These are phyloP conservation scores for Fusarium secorum DNA, from an alignment of 2,329 filamentous ascomycete species.

Conservation along the genomic window DNA sequence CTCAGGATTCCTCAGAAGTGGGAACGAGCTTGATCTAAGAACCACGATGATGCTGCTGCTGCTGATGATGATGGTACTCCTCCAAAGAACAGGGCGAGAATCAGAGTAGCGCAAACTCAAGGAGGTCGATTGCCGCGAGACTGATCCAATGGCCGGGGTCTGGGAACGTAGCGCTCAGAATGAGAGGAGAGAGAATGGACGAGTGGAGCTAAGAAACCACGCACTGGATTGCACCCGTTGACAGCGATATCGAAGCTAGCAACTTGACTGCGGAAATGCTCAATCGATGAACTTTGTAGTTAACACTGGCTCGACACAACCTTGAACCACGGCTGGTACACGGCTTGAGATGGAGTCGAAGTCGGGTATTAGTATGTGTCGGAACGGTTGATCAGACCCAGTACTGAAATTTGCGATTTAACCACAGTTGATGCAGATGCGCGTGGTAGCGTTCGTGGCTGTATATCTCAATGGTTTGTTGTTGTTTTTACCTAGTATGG, in stretches of 20 bases:
- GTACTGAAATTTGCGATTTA: background rate
- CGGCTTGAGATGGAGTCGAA: slow-evolving; percentile 31
- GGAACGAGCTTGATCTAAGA: slow-evolving; percentile 26
- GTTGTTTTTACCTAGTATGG: background rate
- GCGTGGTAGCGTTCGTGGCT: background rate
- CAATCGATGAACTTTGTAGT: slow-evolving; percentile 18
- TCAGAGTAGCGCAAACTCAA: slow-evolving; percentile 42
- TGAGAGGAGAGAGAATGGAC: slow-evolving; percentile 26
- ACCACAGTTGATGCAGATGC: background rate
- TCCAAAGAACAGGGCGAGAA: slow-evolving; percentile 24
- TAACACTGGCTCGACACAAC: slow-evolving; percentile 25
- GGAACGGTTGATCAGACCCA: slow-evolving; percentile 19
- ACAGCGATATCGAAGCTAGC: slow-evolving; percentile 39
- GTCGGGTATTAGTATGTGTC: slow-evolving; percentile 28
- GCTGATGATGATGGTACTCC: slow-evolving; percentile 23
- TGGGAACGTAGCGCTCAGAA: slow-evolving; percentile 38
- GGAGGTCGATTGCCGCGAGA: slow-evolving; percentile 37
- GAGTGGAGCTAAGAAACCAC: slow-evolving; percentile 43
- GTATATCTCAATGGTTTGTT: background rate
- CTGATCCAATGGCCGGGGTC: slow-evolving; percentile 42
- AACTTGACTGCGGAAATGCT: slow-evolving; percentile 24
- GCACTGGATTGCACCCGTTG: slow-evolving; percentile 47
- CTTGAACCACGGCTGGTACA: slow-evolving; percentile 34
- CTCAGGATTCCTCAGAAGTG: slow-evolving; percentile 22
- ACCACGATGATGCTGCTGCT: slow-evolving; percentile 24